These are phyloP conservation scores for Posidonia australis DNA, from an alignment of 106 monocot genomes.

Conservation along the genomic window DNA sequence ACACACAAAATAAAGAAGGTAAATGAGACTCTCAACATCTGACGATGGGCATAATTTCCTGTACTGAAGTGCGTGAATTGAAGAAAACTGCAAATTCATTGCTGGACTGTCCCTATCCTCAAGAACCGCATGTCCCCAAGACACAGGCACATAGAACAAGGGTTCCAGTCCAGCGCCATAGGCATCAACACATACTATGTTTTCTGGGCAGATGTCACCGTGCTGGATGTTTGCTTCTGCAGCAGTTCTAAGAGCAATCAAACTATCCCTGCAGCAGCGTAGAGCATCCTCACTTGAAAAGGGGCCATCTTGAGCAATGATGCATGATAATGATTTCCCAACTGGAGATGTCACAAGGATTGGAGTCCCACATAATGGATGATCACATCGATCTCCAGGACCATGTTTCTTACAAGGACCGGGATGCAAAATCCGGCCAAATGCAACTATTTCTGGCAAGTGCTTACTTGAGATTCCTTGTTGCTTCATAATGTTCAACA, in stretches of 20 bases:
- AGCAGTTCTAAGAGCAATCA: conserved; percentile 10
- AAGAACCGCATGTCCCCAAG: conserved; percentile 21
- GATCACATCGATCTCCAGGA: conserved; percentile 8
- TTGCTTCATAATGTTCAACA: conserved; percentile 22
- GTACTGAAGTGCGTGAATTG: conserved; percentile 14
- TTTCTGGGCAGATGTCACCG: conserved; percentile 21
- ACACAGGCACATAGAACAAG: not conserved
- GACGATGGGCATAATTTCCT: conserved; percentile 19
- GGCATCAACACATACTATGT: conserved; percentile 8
- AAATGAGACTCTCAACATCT: conserved; percentile 19
- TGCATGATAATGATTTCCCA: conserved; percentile 10
- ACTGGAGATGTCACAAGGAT: conserved; percentile 16
- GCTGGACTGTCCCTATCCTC: conserved; percentile 24
- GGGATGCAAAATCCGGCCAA: conserved; percentile 10
- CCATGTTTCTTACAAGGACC: conserved; percentile 10
- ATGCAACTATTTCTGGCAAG: conserved; percentile 14
- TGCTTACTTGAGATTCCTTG: conserved; percentile 9
- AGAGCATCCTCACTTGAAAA: conserved; percentile 13
- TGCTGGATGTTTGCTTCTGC: conserved; percentile 9
- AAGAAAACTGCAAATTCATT: conserved; percentile 17
- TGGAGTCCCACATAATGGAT: conserved; percentile 18
- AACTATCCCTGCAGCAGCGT: conserved; percentile 12
- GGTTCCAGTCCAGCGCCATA: conserved; percentile 1
- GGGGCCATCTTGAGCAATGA: conserved; percentile 11
- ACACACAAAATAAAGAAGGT: conserved; percentile 13